phyloP scores from a whole-genome alignment of 1,284 basidiomycete genomes.

The Ustilago trichophora region DNA sequence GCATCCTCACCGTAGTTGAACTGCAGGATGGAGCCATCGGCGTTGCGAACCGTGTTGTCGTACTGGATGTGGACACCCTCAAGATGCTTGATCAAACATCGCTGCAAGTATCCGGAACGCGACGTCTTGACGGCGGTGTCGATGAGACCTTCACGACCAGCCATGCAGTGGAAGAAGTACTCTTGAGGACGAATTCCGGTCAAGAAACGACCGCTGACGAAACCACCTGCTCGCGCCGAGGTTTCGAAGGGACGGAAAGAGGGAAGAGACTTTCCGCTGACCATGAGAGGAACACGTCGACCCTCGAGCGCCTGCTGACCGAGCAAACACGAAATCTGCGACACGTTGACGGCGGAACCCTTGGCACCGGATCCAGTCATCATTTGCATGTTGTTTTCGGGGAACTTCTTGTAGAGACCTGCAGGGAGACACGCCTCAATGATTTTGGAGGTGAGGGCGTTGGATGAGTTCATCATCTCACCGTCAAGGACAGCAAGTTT shows the following conservation, averaged over 20 bases:
- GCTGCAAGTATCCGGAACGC: conserved; percentile 96
- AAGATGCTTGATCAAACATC: conserved; percentile 97
- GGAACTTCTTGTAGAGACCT: conserved; percentile 79
- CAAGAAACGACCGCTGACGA: conserved; percentile 98
- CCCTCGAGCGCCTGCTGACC: conserved; percentile 98
- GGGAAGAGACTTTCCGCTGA: conserved; percentile 96
- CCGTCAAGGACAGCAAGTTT: conserved; percentile 97
- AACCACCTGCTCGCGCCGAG: conserved; percentile 96
- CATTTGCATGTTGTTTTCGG: conserved; percentile 98
- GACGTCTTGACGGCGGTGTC: conserved; percentile 99
- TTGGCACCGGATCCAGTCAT: conserved; percentile 99
- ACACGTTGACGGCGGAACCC: conserved; percentile 95
- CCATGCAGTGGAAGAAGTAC: conserved; percentile 99
- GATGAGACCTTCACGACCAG: conserved; percentile 96
- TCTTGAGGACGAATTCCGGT: conserved; percentile 98
- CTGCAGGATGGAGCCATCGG: conserved; percentile 91
- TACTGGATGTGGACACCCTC: conserved; percentile 97
- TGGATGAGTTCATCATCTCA: conserved; percentile 73
- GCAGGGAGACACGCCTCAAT: conserved; percentile 81
- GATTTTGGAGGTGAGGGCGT: conserved; percentile 83
- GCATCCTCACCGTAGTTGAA: conserved; percentile 98
- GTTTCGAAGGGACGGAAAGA: conserved; percentile 98
- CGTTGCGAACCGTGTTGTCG: conserved; percentile 96
- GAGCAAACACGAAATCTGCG: conserved; percentile 95
- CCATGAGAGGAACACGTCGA: conserved; percentile 97